Conservation (phyloP, 2,329 filamentous ascomycete species). For the Xylariales sp. region DNA sequence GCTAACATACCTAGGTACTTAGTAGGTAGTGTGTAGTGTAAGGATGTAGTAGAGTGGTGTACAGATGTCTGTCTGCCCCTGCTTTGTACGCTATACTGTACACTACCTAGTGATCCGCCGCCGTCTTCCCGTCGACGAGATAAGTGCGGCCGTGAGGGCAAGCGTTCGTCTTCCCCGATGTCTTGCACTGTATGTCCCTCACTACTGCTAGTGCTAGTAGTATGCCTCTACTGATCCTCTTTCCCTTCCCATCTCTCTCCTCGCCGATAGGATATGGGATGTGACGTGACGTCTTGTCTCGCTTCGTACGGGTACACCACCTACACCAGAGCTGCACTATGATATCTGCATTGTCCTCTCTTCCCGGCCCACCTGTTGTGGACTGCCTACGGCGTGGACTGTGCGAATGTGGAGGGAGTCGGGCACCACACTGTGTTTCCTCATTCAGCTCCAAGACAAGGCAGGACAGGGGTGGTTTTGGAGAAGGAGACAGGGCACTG, state of each 20-base stretch:
- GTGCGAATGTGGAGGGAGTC: slow-evolving; percentile 33
- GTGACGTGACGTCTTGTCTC: slow-evolving; percentile 35
- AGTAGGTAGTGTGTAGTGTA: too few species aligned
- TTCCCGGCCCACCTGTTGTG: slow-evolving; percentile 32
- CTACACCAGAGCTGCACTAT: slow-evolving; percentile 4
- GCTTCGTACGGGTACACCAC: slow-evolving; percentile 10
- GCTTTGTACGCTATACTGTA: slow-evolving; percentile 11
- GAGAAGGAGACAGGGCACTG: slow-evolving; percentile 34
- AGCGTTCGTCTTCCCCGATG: slow-evolving; percentile 9
- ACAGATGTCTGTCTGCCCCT: slow-evolving; percentile 10
- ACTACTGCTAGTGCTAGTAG: too few species aligned
- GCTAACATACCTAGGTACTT: too few species aligned
- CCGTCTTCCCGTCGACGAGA: slow-evolving; percentile 9
- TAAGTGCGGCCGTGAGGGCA: slow-evolving; percentile 13
- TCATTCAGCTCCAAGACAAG: slow-evolving; percentile 38
- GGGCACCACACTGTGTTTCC: slow-evolving; percentile 36
- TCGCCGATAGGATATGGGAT: slow-evolving; percentile 25
- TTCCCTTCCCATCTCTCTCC: slow-evolving; percentile 21
- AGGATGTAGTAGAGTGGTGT: too few species aligned
- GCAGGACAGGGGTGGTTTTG: slow-evolving; percentile 36
- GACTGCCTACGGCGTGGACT: slow-evolving; percentile 16
- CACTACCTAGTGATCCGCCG: slow-evolving; percentile 17
- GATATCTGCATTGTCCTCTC: slow-evolving; percentile 30
- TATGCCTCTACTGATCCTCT: slow-evolving; percentile 15
- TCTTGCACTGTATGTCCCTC: slow-evolving; percentile 29